phyloP scores from a whole-genome alignment of 257 asterid species.

The Echium plantagineum region DNA sequence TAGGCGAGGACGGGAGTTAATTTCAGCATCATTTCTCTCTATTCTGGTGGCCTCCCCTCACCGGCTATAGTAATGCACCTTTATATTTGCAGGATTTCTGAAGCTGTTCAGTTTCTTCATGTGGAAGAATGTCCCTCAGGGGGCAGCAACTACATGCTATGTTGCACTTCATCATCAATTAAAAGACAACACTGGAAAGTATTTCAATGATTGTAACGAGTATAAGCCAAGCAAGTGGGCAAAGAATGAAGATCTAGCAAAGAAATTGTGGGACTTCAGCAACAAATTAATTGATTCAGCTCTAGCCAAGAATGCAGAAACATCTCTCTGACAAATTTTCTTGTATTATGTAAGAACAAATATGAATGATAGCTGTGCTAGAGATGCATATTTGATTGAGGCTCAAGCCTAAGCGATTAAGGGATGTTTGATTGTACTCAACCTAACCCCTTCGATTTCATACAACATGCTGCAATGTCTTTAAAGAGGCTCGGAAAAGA shows the following conservation, averaged over 20 bases:
- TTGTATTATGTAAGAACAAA: too few relatives aligned
- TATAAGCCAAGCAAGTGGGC: constrained; percentile 28
- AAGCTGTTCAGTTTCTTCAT: constrained; percentile 35
- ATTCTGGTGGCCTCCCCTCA: too few relatives aligned
- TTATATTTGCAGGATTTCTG: constrained; percentile 34
- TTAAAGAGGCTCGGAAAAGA: too few relatives aligned
- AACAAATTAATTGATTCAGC: constrained; percentile 36
- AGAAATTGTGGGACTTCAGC: constrained; percentile 64
- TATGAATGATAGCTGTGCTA: too few relatives aligned
- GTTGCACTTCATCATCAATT: constrained; percentile 52
- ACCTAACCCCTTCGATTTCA: too few relatives aligned
- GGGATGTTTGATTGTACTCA: too few relatives aligned
- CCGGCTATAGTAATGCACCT: background rate
- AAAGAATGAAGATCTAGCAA: constrained; percentile 31
- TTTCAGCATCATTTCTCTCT: too few relatives aligned
- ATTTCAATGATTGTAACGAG: constrained; percentile 50
- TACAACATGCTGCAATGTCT: too few relatives aligned
- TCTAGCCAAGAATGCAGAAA: constrained; percentile 5
- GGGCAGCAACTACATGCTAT: constrained; percentile 74
- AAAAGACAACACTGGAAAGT: constrained; percentile 47
- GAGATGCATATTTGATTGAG: too few relatives aligned
- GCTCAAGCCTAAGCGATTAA: too few relatives aligned
- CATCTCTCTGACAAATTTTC: background rate
- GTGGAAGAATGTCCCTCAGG: constrained; percentile 89
- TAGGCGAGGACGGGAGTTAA: too few relatives aligned